Evolutionary conservation across 257 asterid species (phyloP), one percentile per base, ranked within the genome.

Genomic region (Solanum pinnatisectum): DNA sequence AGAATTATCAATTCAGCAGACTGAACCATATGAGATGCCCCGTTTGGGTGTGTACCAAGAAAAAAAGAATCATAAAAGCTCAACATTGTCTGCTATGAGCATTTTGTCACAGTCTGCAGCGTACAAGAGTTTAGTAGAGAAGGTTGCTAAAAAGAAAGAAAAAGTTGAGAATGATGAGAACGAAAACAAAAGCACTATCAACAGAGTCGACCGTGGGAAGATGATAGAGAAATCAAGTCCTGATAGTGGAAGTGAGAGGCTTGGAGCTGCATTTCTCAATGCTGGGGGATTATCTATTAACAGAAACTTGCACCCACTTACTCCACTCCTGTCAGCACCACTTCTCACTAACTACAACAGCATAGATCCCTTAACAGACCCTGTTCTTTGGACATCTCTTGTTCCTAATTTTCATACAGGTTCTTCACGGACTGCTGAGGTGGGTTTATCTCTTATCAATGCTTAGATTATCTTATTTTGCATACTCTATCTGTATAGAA

Each of bases 1-100:
- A 44, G 99, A 93, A 84, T 74, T 91, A 89, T 90, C 95, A 65
- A 86, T 84, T 86, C 90, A 92, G 90, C 93, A 97, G 74, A 94
- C 99, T 52, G 96, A 96, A 88, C 98, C 98, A 76, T 97, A 96
- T 72, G 96, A 97, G 95, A 97, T 97, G 98, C 99, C 98, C 8
- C 92, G 89, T 35, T 93, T 97, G 71, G 99, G 99, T 12, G 87
- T 93, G 87, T 88, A 94, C 79, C 93, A 90, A 42, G 98, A 93
- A 88, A 94, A 91, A 89, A 89, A 89, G 88, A 93, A 91, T 88
- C 95, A 90, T 85, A 95, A 93, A 89, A 86, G 85, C 87, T 84
- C 94, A 63, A 87, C 90, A 87, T 49, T 89, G 60, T 95, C 99
- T 84, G 98, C 98, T 27, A 88, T 96, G 98, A 93, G 93, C 93